Evolutionary conservation across 2,329 filamentous ascomycete species (phyloP).

Genomic region (Capronia americana): DNA sequence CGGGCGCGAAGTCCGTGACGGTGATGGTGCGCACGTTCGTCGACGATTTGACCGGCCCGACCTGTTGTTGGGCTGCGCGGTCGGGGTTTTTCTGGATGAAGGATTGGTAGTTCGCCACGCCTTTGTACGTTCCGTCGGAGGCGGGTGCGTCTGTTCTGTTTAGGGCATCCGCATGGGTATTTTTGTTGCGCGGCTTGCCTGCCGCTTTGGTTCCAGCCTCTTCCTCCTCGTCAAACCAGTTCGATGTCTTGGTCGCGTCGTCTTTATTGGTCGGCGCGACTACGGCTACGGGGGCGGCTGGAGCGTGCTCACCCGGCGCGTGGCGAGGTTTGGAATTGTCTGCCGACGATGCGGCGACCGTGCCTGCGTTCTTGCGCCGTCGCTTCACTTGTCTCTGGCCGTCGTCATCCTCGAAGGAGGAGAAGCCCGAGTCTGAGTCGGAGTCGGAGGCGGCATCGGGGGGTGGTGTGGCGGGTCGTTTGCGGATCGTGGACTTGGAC

Average conservation of each 20-base stretch:
- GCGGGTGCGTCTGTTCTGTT: constrained; percentile 38
- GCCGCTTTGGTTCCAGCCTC: constrained; percentile 30
- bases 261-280: constrained; percentile 70
- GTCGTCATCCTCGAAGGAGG: constrained; percentile 76
- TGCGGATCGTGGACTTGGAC: constrained; percentile 79
- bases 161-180: constrained; percentile 35
- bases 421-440: constrained; percentile 67
- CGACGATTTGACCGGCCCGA: constrained; percentile 84
- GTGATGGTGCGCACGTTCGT: constrained; percentile 92
- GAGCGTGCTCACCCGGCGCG: constrained; percentile 61
- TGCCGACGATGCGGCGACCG: constrained; percentile 67
- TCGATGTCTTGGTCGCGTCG: constrained; percentile 86
- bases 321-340: constrained; percentile 47
- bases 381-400: constrained; percentile 78
- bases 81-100: constrained; percentile 85
- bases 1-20: constrained; percentile 85
- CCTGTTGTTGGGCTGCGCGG: constrained; percentile 63
- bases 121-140: constrained; percentile 76
- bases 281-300: constrained; percentile 67
- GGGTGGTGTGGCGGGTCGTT: constrained; percentile 75
- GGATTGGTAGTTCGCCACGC: constrained; percentile 71
- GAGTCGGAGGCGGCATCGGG: constrained; percentile 60
- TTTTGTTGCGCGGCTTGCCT: constrained; percentile 58
- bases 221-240: constrained; percentile 83
- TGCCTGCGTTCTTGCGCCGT: constrained; percentile 70